Evolutionary conservation across 768 basidiomycete species (phyloP).

Genomic region (Boletus tylopilopsis): DNA sequence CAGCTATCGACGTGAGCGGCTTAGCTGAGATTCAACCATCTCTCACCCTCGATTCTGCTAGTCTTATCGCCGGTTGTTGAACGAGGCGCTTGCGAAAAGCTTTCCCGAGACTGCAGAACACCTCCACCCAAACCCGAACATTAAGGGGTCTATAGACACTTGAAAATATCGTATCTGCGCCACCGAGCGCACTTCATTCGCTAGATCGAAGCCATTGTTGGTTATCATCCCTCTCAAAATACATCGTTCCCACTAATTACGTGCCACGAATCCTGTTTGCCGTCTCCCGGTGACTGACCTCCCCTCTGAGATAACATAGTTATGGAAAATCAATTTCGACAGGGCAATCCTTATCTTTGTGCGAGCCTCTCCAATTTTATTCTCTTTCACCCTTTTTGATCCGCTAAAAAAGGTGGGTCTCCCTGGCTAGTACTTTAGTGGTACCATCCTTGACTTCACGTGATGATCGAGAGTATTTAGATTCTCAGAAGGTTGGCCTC

Average conservation of each 20-base stretch:
- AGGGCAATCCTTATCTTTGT: conserved; percentile 18
- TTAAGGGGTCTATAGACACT: conserved; percentile 8
- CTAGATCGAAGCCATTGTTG: background rate
- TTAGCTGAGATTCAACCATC: background rate
- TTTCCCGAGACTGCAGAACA: conserved; percentile 54
- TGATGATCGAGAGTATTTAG: conserved; percentile 24
- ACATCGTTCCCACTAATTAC: conserved; percentile 1
- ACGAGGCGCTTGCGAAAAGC: conserved; percentile 66
- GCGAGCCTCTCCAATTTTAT: conserved; percentile 10
- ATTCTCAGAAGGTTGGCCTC: conserved; percentile 32
- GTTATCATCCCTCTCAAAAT: background rate
- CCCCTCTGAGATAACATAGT: conserved; percentile 6
- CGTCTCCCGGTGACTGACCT: conserved; percentile 3
- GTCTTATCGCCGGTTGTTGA: conserved; percentile 66
- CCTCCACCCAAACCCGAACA: conserved; percentile 15
- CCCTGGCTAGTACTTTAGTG: conserved; percentile 15
- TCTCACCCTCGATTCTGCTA: conserved; percentile 25
- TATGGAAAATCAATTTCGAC: conserved; percentile 16
- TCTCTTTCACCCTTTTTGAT: conserved; percentile 15
- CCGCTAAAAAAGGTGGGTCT: conserved; percentile 15
- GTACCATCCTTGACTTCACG: conserved; percentile 16
- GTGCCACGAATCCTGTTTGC: conserved; percentile 4
- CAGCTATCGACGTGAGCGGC: conserved; percentile 64
- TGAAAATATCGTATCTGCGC: background rate
- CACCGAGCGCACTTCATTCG: background rate